These are phyloP conservation scores for Agroathelia rolfsii DNA, from an alignment of 1,284 basidiomycete species.

Conservation along the genomic window DNA sequence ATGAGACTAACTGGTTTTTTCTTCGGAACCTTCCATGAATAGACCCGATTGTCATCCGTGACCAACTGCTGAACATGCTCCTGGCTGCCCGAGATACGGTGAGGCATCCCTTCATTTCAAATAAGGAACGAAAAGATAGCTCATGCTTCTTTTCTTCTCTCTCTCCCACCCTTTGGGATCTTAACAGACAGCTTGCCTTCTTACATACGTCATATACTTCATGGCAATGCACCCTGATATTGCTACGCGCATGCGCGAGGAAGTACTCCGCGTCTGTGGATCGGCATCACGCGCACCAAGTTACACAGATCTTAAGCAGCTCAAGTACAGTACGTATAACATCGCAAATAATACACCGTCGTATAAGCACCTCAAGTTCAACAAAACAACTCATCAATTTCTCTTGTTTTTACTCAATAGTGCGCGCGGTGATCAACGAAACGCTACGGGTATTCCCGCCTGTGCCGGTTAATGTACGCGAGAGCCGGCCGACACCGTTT, in stretches of 20 bases:
- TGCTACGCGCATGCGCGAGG: conserved; percentile 40
- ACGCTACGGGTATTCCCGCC: conserved; percentile 65
- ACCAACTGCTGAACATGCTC: conserved; percentile 65
- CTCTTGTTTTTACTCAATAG: conserved; percentile 22
- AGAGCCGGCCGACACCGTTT: conserved; percentile 36
- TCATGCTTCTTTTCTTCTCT: conserved; percentile 1
- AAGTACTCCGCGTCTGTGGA: conserved; percentile 48
- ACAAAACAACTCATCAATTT: conserved; percentile 6
- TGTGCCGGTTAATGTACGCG: conserved; percentile 57
- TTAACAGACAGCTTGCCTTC: conserved; percentile 44
- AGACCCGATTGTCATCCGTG: conserved; percentile 52
- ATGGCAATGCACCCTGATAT: conserved; percentile 53
- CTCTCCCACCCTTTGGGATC: conserved; percentile 1
- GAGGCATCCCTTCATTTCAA: conserved; percentile 16
- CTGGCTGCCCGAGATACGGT: conserved; percentile 69
- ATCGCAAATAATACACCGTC: conserved; percentile 1
- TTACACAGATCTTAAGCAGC: conserved; percentile 39
- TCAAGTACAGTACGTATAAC: conserved; percentile 49
- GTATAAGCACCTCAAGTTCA: background rate
- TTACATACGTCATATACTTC: conserved; percentile 59
- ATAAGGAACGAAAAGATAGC: background rate
- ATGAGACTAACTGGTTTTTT: no score
- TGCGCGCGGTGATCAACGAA: conserved; percentile 66
- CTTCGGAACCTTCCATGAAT: conserved; percentile 7
- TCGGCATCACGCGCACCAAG: conserved; percentile 34